Evolutionary conservation across 2,329 filamentous ascomycete species (phyloP), one percentile per base, ranked within the genome.

Genomic region (Amphichorda felina): DNA sequence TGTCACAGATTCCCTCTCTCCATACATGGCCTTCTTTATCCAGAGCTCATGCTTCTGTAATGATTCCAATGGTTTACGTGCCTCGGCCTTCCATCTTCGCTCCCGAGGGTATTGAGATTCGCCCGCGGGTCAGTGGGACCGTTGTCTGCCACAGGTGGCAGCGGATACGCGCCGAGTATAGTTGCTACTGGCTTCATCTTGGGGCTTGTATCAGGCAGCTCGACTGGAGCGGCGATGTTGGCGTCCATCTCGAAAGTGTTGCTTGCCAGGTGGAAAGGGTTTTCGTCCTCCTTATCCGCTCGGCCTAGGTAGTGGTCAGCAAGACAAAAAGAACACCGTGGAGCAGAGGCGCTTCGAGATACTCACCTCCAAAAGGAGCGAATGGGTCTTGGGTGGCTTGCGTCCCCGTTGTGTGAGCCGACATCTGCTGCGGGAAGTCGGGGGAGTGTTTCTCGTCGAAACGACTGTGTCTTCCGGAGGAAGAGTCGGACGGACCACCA

Each of bases 311-410:
- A 10, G 6, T 24, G 10, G 21, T 24, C 10, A 24, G 21, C 21
- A n/a, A n/a, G n/a, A n/a, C n/a, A n/a, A n/a, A n/a, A n/a, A n/a
- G n/a, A n/a, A n/a, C n/a, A n/a, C n/a, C n/a, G n/a, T n/a, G n/a
- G n/a, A n/a, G n/a, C n/a, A n/a, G n/a, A n/a, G n/a, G n/a, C n/a
- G n/a, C n/a, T n/a, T n/a, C n/a, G n/a, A n/a, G n/a, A n/a, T 26
- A 40, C 52, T 47, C 45, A 66, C 64, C 63, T 53, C 63, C 61
- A 50, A 65, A 66, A 9, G 59, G 54, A 2, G 58, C 60, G 45
- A 66, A 64, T 2, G 61, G 54, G 35, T 64, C 60, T 30, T 40
- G 41, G n/a, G 22, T 27, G 18, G 24, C 44, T 26, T 46, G 46
- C 13, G 40, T 50, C 7, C 45, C 43, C 2, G 47, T 49, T 8